Evolutionary conservation across 352 stramenopile species (phyloP).

Genomic region (Pilasporangium apinafurcum): DNA sequence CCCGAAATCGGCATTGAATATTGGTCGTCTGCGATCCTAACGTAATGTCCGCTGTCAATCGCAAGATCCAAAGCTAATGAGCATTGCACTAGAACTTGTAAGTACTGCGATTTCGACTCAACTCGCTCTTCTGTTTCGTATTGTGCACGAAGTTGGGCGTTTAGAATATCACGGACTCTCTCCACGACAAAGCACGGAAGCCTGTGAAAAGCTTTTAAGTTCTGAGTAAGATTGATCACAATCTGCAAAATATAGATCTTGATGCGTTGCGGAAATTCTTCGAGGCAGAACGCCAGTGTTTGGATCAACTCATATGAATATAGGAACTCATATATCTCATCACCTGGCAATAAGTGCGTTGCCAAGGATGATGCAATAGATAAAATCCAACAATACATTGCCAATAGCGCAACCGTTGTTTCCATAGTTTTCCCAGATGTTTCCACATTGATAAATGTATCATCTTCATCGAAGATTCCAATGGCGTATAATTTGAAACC

Average conservation of each 20-base stretch:
- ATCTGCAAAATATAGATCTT: constrained; percentile 32
- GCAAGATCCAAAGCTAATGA: constrained; percentile 48
- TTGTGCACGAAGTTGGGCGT: constrained; percentile 43
- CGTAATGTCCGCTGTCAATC: constrained; percentile 40
- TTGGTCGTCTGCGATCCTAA: no score
- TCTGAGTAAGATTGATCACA: constrained; percentile 29
- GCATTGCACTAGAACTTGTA: constrained; percentile 57
- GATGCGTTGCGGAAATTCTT: constrained; percentile 30
- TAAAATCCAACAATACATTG: constrained; percentile 33
- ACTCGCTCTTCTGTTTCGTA: constrained; percentile 34
- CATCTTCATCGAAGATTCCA: constrained; percentile 45
- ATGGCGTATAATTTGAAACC: constrained; percentile 83
- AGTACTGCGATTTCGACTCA: constrained; percentile 54
- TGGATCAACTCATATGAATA: constrained; percentile 29
- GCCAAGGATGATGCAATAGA: no score
- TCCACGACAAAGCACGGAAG: constrained; percentile 33
- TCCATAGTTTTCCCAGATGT: neutral
- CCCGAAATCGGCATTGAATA: no score
- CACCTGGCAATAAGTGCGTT: no score
- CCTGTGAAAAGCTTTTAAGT: constrained; percentile 21
- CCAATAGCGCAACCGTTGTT: constrained; percentile 16
- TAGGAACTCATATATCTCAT: neutral
- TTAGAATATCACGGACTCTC: constrained; percentile 26
- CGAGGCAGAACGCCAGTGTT: constrained; percentile 21
- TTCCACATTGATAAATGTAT: neutral